Evolutionary conservation across 176 grass and related monocot species (phyloP).

Genomic region (Pontederia paniculata): DNA sequence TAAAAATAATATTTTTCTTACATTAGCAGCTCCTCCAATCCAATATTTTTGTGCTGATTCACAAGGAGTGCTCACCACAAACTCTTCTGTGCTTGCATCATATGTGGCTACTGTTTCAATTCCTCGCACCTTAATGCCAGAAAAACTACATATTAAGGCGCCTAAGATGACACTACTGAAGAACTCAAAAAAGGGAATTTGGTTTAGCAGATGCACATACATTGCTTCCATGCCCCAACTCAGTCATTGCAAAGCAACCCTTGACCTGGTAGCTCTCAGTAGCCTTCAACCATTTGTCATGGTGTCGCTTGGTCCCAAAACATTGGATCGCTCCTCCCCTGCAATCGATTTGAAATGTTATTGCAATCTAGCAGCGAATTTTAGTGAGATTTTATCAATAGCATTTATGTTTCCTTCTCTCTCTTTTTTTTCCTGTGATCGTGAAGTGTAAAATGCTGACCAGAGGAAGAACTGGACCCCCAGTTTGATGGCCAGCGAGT

Average conservation of each 20-base stretch:
- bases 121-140: conserved; percentile 50
- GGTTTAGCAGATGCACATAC: conserved; percentile 31
- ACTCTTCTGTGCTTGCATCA: conserved; percentile 55
- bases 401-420: no score
- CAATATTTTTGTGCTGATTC: conserved; percentile 98
- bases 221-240: conserved; percentile 97
- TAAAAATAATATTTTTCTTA: conserved; percentile 13
- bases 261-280: conserved; percentile 76
- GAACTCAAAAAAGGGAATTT: neutral
- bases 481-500: conserved; percentile 61
- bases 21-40: conserved; percentile 95
- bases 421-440: no score
- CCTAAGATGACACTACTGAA: conserved; percentile 2
- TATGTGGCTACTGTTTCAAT: conserved; percentile 86
- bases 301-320: conserved; percentile 82
- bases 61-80: conserved; percentile 78
- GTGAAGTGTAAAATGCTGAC: conserved; percentile 11
- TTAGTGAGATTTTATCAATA: no score
- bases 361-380: no score
- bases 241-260: conserved; percentile 97
- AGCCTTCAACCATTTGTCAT: conserved; percentile 82
- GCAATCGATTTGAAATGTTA: conserved; percentile 3
- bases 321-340: conserved; percentile 76
- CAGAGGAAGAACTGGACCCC: conserved; percentile 84
- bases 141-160: neutral